phyloP scores from a whole-genome alignment of 2,329 filamentous ascomycete genomes.

The Dactylellina parvicollis region DNA sequence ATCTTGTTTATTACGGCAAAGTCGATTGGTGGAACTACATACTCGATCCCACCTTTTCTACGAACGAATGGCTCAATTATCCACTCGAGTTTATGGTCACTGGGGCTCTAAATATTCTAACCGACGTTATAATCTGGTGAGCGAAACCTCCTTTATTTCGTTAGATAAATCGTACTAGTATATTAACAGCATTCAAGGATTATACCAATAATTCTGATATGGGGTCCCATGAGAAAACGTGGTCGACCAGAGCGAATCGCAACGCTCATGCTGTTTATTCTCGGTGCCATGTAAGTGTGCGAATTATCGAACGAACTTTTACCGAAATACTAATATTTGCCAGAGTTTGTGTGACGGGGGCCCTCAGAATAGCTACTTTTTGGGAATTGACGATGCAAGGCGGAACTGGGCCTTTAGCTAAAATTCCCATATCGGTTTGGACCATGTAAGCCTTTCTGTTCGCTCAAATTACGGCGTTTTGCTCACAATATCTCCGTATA shows the following conservation, averaged over 20 bases:
- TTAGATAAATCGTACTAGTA: neutral
- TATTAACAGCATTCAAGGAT: conserved; percentile 1
- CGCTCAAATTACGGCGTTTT: too few relatives aligned
- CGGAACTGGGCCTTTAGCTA: conserved; percentile 28
- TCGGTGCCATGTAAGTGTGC: conserved; percentile 31
- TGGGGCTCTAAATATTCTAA: conserved; percentile 33
- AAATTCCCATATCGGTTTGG: conserved; percentile 44
- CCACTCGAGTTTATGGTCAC: conserved; percentile 45
- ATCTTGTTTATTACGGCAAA: conserved; percentile 45
- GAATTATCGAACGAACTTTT: neutral
- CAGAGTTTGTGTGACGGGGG: conserved; percentile 33
- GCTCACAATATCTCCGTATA: neutral
- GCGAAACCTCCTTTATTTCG: neutral
- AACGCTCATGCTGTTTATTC: conserved; percentile 32
- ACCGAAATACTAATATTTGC: neutral
- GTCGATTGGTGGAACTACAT: conserved; percentile 51
- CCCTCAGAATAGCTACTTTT: conserved; percentile 35
- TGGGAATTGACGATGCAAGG: conserved; percentile 34
- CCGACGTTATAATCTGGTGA: conserved; percentile 40
- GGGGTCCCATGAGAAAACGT: conserved; percentile 43
- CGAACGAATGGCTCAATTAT: conserved; percentile 27
- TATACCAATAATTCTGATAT: conserved; percentile 39
- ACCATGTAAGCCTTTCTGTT: conserved; percentile 39
- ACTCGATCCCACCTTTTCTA: conserved; percentile 21
- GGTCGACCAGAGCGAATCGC: conserved; percentile 38